These are phyloP conservation scores for Prunus fruticosa DNA, from an alignment of 306 rosid species.

Conservation along the genomic window DNA sequence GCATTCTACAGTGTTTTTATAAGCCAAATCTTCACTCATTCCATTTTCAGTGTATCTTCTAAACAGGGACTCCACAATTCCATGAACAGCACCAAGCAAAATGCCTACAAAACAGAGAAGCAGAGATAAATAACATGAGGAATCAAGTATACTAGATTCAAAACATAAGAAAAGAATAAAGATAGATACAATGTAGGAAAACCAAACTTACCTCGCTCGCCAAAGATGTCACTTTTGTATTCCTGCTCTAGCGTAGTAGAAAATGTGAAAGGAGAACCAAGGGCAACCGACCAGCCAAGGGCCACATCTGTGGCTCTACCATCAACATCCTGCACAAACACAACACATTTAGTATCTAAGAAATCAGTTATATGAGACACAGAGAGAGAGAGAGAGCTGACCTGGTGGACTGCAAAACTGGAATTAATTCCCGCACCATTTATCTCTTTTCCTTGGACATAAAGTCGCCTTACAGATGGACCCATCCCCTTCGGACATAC, in stretches of 20 bases:
- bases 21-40: slow-evolving; percentile 84
- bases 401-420: slow-evolving; percentile 96
- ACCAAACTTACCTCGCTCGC: slow-evolving; percentile 69
- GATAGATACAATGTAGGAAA: background rate
- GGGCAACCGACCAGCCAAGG: slow-evolving; percentile 96
- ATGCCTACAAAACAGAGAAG: slow-evolving; percentile 57
- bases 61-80: slow-evolving; percentile 87
- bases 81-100: slow-evolving; percentile 98
- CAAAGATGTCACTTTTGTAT: slow-evolving; percentile 96
- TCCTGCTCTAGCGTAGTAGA: slow-evolving; percentile 93
- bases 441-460: slow-evolving; percentile 92
- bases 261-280: slow-evolving; percentile 97
- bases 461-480: slow-evolving; percentile 96
- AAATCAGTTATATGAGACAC: background rate
- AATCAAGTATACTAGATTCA: background rate
- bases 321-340: slow-evolving; percentile 72
- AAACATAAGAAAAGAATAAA: background rate
- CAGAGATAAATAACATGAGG: slow-evolving; percentile 11
- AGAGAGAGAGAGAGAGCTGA: slow-evolving; percentile 6
- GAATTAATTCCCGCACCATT: slow-evolving; percentile 99
- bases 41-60: slow-evolving; percentile 92
- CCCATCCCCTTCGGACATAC: slow-evolving; percentile 99
- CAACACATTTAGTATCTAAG: slow-evolving; percentile 6
- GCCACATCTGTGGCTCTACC: slow-evolving; percentile 97
- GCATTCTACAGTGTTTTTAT: slow-evolving; percentile 90